These are phyloP conservation scores for Chaetomidium leptoderma DNA, from an alignment of 495 filamentous ascomycete species.

Conservation along the genomic window DNA sequence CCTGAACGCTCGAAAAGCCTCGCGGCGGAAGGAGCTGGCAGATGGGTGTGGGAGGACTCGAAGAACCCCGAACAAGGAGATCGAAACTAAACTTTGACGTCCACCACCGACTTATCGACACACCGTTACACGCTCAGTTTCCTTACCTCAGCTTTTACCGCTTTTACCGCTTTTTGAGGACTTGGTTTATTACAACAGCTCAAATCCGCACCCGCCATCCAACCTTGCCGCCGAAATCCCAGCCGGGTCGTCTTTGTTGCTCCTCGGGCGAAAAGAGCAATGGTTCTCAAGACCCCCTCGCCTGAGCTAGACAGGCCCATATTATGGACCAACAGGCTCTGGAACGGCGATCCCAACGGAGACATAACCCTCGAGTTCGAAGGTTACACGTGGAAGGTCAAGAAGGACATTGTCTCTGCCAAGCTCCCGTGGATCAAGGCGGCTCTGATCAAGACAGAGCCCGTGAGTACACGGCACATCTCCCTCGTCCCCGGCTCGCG, in stretches of 20 bases:
- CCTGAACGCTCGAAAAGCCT: no score
- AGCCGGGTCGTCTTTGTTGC: background rate
- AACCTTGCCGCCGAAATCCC: background rate
- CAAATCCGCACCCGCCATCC: background rate
- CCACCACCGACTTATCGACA: no score
- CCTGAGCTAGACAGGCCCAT: background rate
- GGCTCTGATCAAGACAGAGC: background rate
- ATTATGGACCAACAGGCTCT: background rate
- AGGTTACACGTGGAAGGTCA: conserved; percentile 4
- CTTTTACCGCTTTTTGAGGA: background rate
- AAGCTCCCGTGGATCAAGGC: background rate
- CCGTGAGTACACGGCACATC: background rate
- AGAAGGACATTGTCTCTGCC: background rate
- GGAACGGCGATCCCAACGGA: conserved; percentile 7
- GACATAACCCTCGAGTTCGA: conserved; percentile 1
- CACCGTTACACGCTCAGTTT: no score
- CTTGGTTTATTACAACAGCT: background rate
- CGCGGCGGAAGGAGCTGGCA: no score
- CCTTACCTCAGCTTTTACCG: no score
- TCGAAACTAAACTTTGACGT: no score
- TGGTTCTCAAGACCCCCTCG: no score
- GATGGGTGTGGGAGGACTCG: no score
- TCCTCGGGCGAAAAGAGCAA: no score
- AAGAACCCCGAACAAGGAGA: no score
- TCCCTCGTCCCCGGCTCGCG: no score